A percentile compares a stretch with the other conserved stretches of the same genome.
Evolutionary conservation across 257 asterid species (phyloP).

Genomic region (Prunella vulgaris): DNA sequence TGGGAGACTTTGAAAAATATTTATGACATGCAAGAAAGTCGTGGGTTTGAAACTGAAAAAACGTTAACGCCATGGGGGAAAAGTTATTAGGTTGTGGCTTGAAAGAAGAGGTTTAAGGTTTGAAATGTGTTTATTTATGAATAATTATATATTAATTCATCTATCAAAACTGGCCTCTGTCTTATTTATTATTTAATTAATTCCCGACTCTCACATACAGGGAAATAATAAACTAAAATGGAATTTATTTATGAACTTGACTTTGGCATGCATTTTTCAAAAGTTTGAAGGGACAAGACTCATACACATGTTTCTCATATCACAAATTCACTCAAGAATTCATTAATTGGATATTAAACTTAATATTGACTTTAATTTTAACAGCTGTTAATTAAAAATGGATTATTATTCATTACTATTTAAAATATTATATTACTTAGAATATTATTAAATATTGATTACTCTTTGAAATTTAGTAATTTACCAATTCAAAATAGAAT

Average conservation of each 20-base stretch:
- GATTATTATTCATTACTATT: no score
- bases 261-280: slow-evolving; percentile 22
- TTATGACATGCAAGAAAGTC: slow-evolving; percentile 16
- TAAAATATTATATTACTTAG: no score
- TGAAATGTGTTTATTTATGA: background rate
- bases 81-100: slow-evolving; percentile 4
- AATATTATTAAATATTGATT: no score
- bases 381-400: no score
- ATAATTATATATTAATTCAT: no score
- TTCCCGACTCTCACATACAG: slow-evolving; percentile 1
- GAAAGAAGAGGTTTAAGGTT: slow-evolving; percentile 22
- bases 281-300: background rate
- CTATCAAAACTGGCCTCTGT: background rate
- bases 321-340: no score
- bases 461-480: no score
- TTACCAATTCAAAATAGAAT: no score
- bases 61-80: slow-evolving; percentile 11
- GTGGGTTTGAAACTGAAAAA: slow-evolving; percentile 13
- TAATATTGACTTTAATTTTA: no score
- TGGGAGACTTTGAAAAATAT: slow-evolving; percentile 20
- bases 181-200: background rate
- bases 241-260: slow-evolving; percentile 9
- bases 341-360: no score
- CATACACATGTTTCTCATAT: no score
- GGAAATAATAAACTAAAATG: background rate